A percentile compares a stretch with the other conserved stretches of the same genome.
Evolutionary conservation across 192 early-diverging fungal genomes (phyloP).

Genomic region (Geranomyces variabilis): DNA sequence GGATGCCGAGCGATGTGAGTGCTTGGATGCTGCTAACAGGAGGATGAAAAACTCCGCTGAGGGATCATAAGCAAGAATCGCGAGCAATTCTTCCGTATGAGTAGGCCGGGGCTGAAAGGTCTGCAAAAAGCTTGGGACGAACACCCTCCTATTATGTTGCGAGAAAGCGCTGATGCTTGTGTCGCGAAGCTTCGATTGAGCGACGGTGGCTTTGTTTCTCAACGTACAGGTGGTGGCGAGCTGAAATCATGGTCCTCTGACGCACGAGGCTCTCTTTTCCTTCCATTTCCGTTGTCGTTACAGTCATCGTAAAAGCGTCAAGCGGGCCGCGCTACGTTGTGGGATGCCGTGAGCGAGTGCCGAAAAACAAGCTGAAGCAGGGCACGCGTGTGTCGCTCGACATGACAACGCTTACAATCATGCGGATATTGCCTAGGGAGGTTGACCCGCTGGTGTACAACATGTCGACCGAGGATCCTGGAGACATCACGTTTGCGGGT

Average conservation of each 20-base stretch:
- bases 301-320: slow-evolving; percentile 97
- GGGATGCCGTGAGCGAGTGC: slow-evolving; percentile 91
- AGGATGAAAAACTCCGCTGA: too few relatives aligned
- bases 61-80: too few relatives aligned
- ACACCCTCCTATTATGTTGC: too few relatives aligned
- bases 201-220: too few relatives aligned
- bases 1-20: slow-evolving; percentile 92
- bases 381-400: slow-evolving; percentile 98
- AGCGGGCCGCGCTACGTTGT: slow-evolving; percentile 98
- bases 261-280: too few relatives aligned
- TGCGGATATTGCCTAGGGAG: slow-evolving; percentile 96
- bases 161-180: too few relatives aligned
- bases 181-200: too few relatives aligned
- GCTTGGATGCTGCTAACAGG: background rate
- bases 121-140: too few relatives aligned
- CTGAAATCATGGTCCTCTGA: too few relatives aligned
- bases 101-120: too few relatives aligned
- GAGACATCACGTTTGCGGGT: slow-evolving; percentile 91
- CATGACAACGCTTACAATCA: slow-evolving; percentile 99
- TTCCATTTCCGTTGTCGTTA: background rate
- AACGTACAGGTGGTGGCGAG: too few relatives aligned
- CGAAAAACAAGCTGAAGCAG: slow-evolving; percentile 93
- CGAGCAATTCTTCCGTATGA: too few relatives aligned
- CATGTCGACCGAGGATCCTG: slow-evolving; percentile 98
- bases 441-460: slow-evolving; percentile 99